Percentiles rank a stretch among this genome's conserved stretches.
These are phyloP conservation scores for Collariella sp. DNA, from an alignment of 495 filamentous ascomycete genomes.

Conservation along the genomic window DNA sequence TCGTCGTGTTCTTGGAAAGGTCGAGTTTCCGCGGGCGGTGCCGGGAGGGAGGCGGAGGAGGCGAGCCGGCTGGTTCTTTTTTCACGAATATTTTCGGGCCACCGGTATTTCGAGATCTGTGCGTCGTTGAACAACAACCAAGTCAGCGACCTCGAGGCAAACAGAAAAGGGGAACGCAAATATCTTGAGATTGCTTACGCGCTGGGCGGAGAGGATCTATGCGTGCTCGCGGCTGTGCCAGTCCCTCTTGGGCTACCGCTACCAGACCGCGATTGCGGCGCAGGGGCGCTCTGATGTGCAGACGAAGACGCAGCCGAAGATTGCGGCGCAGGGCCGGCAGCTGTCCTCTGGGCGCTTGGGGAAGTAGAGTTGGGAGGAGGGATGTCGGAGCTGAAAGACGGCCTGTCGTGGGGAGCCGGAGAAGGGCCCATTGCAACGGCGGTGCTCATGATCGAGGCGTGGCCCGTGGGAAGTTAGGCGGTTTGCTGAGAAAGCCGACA, in stretches of 20 bases:
- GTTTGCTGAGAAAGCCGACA: slow-evolving; percentile 3
- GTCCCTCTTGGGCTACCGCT: slow-evolving; percentile 43
- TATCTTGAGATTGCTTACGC: slow-evolving; percentile 36
- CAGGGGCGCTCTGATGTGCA: slow-evolving; percentile 26
- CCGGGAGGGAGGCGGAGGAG: slow-evolving; percentile 59
- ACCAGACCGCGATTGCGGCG: slow-evolving; percentile 33
- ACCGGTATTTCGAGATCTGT: slow-evolving; percentile 44
- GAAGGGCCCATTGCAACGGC: slow-evolving; percentile 53
- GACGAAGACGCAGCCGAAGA: slow-evolving; percentile 29
- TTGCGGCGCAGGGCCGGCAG: slow-evolving; percentile 29
- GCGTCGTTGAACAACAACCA: slow-evolving; percentile 16
- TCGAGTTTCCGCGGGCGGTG: slow-evolving; percentile 86
- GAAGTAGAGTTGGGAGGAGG: slow-evolving; percentile 38
- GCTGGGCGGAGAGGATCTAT: slow-evolving; percentile 44
- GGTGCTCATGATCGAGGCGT: slow-evolving; percentile 44
- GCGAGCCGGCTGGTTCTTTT: slow-evolving; percentile 85
- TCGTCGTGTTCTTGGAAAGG: slow-evolving; percentile 64
- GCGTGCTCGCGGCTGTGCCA: slow-evolving; percentile 30
- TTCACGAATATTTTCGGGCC: slow-evolving; percentile 84
- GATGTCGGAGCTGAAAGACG: slow-evolving; percentile 41
- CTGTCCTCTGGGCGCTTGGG: slow-evolving; percentile 37
- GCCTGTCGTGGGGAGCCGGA: slow-evolving; percentile 50
- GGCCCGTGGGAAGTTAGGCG: slow-evolving; percentile 1
- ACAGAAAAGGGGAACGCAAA: not conserved
- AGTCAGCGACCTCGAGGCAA: slow-evolving; percentile 12